Evolutionary conservation across 163 green algal genomes (phyloP), one percentile per base, ranked within the genome.

Genomic region (Volvox carteri): DNA sequence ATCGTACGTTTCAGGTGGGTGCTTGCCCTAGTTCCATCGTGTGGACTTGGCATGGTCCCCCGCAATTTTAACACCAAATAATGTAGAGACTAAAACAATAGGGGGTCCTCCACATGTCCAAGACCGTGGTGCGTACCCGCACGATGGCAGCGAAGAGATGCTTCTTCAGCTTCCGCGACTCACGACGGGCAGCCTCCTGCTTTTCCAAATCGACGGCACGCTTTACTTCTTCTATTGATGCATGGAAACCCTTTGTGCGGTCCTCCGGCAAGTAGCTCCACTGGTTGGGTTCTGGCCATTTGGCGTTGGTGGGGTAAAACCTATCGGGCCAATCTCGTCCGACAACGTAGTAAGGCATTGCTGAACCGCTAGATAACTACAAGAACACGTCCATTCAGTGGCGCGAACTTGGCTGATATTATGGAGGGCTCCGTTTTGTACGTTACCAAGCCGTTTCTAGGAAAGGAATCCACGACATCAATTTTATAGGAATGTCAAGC

Each of bases 101-200:
- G n/a, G n/a, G n/a, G n/a, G n/a, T n/a, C n/a, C n/a, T n/a, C n/a
- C n/a, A n/a, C n/a, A n/a, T n/a, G n/a, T n/a, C n/a, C n/a, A n/a
- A n/a, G n/a, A n/a, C n/a, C n/a, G n/a, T n/a, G n/a, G n/a, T n/a
- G n/a, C 1, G 46, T 33, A 88, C 87, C 87, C 81, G 42, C 14
- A 91, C 19, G 16, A 91, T 88, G 12, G 87, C 87, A n/a, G 76
- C 72, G 52, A 91, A 91, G 41, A 91, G 33, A 19, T 72, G 30
- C 14, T 87, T 79, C 72, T 91, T 91, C 30, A 78, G 41, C 56
- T 85, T 68, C 67, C n/a, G 48, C 8, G 87, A 70, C 42, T 87
- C 52, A 18, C 37, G 73, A 12, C 72, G 84, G 0, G 54, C 54
- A 18, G 23, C 39, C 39, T 50, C 72, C 19, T 67, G 84, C 41